Conservation (phyloP, 768 basidiomycete species). For the Lactarius indigo region DNA sequence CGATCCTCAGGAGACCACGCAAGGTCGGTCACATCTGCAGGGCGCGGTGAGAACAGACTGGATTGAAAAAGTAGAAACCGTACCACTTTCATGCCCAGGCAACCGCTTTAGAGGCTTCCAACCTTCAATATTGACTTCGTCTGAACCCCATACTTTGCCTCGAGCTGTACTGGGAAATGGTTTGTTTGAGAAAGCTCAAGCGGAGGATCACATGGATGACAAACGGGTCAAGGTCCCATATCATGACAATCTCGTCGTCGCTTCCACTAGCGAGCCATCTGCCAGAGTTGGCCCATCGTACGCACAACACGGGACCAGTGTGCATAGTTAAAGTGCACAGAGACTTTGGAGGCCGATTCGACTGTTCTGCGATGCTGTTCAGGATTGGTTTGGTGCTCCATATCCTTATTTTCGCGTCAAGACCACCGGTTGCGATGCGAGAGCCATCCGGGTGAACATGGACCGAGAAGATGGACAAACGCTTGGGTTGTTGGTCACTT, state of each 20-base stretch:
- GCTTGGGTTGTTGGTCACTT: slow-evolving; percentile 56
- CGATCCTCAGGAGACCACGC: slow-evolving; percentile 94
- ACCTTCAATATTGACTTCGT: slow-evolving; percentile 93
- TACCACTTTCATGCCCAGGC: slow-evolving; percentile 93
- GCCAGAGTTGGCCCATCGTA: slow-evolving; percentile 93
- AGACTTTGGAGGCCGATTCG: slow-evolving; percentile 75
- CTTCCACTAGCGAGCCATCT: slow-evolving; percentile 94
- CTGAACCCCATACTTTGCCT: slow-evolving; percentile 90
- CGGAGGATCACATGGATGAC: slow-evolving; percentile 35
- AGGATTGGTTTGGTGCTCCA: slow-evolving; percentile 97
- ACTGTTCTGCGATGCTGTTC: slow-evolving; percentile 60
- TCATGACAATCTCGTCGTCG: slow-evolving; percentile 93
- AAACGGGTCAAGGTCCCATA: slow-evolving; percentile 97
- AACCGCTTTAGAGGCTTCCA: slow-evolving; percentile 94
- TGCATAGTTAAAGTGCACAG: slow-evolving; percentile 92
- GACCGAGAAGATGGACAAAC: slow-evolving; percentile 85
- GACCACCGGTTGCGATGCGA: slow-evolving; percentile 93
- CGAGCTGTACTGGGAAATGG: slow-evolving; percentile 55
- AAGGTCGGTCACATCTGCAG: slow-evolving; percentile 85
- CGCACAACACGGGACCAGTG: slow-evolving; percentile 86
- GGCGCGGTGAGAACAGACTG: slow-evolving; percentile 2
- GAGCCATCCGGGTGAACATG: slow-evolving; percentile 96
- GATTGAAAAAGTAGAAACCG: slow-evolving; percentile 28
- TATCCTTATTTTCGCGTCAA: slow-evolving; percentile 94
- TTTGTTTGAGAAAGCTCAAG: background rate